These are phyloP conservation scores for Hyaloscypha finlandica DNA, from an alignment of 495 filamentous ascomycete genomes.

Conservation along the genomic window DNA sequence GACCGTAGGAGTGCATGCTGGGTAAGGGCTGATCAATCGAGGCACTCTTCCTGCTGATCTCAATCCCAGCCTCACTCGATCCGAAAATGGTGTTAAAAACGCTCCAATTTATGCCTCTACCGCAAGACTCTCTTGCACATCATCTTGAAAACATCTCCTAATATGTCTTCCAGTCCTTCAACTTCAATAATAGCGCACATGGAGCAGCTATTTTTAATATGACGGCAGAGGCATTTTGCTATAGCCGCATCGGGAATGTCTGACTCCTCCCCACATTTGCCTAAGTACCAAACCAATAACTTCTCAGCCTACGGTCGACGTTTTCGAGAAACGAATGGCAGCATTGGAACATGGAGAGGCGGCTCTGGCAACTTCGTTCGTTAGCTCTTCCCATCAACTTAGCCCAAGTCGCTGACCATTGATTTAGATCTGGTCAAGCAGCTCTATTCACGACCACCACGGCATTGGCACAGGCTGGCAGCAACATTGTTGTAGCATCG, in stretches of 20 bases:
- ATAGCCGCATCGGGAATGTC: slow-evolving; percentile 93
- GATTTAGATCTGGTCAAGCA: slow-evolving; percentile 74
- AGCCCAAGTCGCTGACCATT: neutral
- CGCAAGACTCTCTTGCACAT: slow-evolving; percentile 45
- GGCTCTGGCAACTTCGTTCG: slow-evolving; percentile 67
- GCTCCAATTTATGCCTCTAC: slow-evolving; percentile 96
- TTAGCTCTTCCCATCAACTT: neutral
- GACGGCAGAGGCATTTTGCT: slow-evolving; percentile 86
- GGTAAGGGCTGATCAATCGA: neutral
- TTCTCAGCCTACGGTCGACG: slow-evolving; percentile 84
- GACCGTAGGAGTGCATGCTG: neutral
- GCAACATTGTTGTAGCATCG: slow-evolving; percentile 91
- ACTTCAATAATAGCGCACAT: slow-evolving; percentile 95
- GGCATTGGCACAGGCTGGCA: slow-evolving; percentile 77
- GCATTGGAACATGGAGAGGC: slow-evolving; percentile 93
- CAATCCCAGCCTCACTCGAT: neutral
- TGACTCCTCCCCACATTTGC: slow-evolving; percentile 22
- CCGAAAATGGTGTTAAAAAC: slow-evolving; percentile 56
- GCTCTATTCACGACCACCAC: slow-evolving; percentile 92
- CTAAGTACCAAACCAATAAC: neutral
- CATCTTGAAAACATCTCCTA: neutral
- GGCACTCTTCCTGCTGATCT: too few species aligned
- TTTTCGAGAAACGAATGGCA: slow-evolving; percentile 94
- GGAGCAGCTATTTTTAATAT: slow-evolving; percentile 87
- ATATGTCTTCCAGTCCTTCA: slow-evolving; percentile 65